Conservation (phyloP, 768 basidiomycete species). For the Serendipita sp. region DNA sequence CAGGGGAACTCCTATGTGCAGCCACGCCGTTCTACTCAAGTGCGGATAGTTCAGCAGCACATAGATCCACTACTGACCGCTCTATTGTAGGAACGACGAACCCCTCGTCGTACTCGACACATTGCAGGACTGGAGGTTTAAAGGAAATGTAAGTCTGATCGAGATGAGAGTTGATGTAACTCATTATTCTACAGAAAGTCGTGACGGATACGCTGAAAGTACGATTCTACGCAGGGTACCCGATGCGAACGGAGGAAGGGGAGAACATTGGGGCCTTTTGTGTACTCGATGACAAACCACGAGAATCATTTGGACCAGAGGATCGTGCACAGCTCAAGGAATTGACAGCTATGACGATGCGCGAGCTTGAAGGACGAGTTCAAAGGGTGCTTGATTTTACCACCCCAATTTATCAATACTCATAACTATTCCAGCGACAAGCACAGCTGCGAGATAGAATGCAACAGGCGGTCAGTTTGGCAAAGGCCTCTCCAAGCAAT, state of each 20-base stretch:
- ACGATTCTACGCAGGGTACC: slow-evolving; percentile 86
- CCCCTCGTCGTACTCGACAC: slow-evolving; percentile 78
- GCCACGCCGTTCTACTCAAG: slow-evolving; percentile 4
- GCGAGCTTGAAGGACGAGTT: neutral
- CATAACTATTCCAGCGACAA: neutral
- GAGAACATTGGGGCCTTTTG: slow-evolving; percentile 53
- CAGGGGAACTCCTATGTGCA: slow-evolving; percentile 2
- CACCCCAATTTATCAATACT: no score
- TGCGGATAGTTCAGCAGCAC: neutral
- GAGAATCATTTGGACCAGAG: neutral
- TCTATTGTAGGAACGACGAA: slow-evolving; percentile 39
- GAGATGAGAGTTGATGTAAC: neutral
- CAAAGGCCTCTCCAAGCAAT: neutral
- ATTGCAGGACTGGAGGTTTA: slow-evolving; percentile 73
- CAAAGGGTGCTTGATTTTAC: neutral
- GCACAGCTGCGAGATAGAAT: neutral
- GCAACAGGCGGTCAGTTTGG: neutral
- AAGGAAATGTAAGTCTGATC: slow-evolving; percentile 45
- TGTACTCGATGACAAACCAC: slow-evolving; percentile 1
- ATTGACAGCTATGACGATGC: neutral
- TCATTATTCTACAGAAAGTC: slow-evolving; percentile 36
- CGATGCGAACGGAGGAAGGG: slow-evolving; percentile 76
- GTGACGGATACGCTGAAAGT: slow-evolving; percentile 51
- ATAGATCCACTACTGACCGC: neutral
- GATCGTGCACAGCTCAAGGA: neutral